Evolutionary conservation across 164 flowering plant genomes (phyloP), one percentile per base, ranked within the genome.

Genomic region (Aristolochia contorta): DNA sequence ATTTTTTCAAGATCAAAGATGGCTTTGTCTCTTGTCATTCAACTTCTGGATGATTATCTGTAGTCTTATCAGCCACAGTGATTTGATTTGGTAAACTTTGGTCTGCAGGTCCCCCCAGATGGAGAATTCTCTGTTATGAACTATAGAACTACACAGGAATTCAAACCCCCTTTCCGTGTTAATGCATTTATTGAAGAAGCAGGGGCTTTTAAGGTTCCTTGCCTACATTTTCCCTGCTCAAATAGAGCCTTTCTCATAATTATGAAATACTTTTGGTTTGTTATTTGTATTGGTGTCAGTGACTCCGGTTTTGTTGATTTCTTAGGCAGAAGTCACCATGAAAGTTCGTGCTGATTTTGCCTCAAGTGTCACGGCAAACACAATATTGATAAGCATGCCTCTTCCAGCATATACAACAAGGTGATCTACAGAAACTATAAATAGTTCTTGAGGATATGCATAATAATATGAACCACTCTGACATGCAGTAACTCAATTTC

Each of bases 91-190:
- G 43, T 10, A 8, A 7, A 12, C 32, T 32, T 2, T 65, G 43
- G 4, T 3, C 64, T 37, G 56, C 72, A 90, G 99, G 89, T 93
- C 37, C 97, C 99, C 4, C 80, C 97, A 1, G 99, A 90, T 77
- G 99, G 97, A 63, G 99, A 93, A 73, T 90, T 93, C 72, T 81
- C 99, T 59, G 94, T 93, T 57, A 93, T 90, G 98, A 93, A 93
- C 69, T 93, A 93, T 62, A 94, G 97, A 18, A 84, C 90, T 78
- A 93, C 99, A 24, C 97, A 84, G 75, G 96, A 90, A 66, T 93
- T 93, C 70, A 88, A 82, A 78, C 97, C 99, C 67, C 97, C 99
- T 16, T 93, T 93, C 47, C 86, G 87, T 60, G 65, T 93, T 45
- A 90, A 78, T 60, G 72, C 92, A 56, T 72, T 93, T 70, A 82